Conservation (phyloP, 768 basidiomycete species). For the Suillus lakei region DNA sequence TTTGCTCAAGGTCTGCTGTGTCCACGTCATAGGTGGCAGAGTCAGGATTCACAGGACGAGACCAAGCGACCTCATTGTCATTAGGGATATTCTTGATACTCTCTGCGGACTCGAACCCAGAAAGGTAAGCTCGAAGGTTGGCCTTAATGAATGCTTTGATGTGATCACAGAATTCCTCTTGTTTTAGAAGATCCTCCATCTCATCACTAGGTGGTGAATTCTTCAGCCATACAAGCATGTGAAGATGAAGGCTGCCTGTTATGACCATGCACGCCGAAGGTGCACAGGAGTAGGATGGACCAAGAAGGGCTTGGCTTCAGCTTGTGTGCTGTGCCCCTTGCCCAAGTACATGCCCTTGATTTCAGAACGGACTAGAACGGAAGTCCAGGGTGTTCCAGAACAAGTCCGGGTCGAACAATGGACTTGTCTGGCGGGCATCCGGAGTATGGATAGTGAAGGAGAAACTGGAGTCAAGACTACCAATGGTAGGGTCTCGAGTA, state of each 20-base stretch:
- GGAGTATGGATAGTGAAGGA: too few species aligned
- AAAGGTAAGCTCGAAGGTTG: constrained; percentile 38
- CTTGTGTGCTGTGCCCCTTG: too few species aligned
- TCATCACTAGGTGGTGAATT: constrained; percentile 35
- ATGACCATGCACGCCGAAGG: too few species aligned
- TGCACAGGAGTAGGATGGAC: too few species aligned
- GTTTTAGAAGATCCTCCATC: constrained; percentile 29
- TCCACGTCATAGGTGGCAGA: constrained; percentile 20
- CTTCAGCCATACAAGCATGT: constrained; percentile 44
- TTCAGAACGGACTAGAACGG: too few species aligned
- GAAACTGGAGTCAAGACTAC: too few species aligned
- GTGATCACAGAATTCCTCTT: constrained; percentile 29
- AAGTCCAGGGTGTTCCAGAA: too few species aligned
- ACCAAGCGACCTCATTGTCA: constrained; percentile 34
- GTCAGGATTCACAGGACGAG: constrained; percentile 40
- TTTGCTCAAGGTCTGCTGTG: constrained; percentile 17
- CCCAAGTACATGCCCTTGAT: too few species aligned
- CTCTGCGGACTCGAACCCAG: constrained; percentile 23
- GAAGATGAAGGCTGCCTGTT: constrained; percentile 45
- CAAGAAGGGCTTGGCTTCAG: too few species aligned
- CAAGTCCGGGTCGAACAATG: too few species aligned
- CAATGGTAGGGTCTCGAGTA: too few species aligned
- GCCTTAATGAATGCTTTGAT: constrained; percentile 34
- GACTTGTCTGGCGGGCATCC: too few species aligned
- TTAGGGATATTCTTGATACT: constrained; percentile 23